Base-by-base conservation (phyloP, 2,329 filamentous ascomycete species). In the Ceratocystis cacaofunesta region DNA sequence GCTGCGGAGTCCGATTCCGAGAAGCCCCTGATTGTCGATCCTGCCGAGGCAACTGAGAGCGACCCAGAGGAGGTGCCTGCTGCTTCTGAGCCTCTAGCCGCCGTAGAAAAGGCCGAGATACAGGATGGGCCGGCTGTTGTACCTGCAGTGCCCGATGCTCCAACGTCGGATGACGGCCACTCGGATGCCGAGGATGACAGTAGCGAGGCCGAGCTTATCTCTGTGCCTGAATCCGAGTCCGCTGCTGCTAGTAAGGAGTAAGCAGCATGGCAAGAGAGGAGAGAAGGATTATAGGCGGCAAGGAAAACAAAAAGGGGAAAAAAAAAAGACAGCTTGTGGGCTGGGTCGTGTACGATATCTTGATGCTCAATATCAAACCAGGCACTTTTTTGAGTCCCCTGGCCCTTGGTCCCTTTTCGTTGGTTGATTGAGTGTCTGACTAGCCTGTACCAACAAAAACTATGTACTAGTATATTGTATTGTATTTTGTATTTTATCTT, bases 321-420 rank as follows among this genome's bases (percentile, higher is more conserved):
- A 6, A 19, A 22, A 36, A 62, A 30, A 19, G 15, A n/a, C 32
- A 44, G 58, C 58, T 41, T 41, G 36, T 41, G 36, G 36, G 41
- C 19, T 17, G 25, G 41, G n/a, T 48, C 28, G 50, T 64, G 62
- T 64, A 64, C 62, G 62, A 64, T 64, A 64, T 58, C 19, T 41
- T 44, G 62, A 43, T 58, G 46, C 52, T 63, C 46, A 64, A 64
- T 64, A 57, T 64, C 62, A 64, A 64, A 12, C 17, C 46, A n/a
- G 48, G 48, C 48, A 28, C 48, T 17, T 28, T 52, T 15, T 28
- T 22, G 19, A 52, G 48, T 25, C 4, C 12, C 22, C 48, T 52
- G 19, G 19, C 25, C 8, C 25, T 52, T 48, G 17, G n/a, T 19
- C 46, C 19, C 17, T 48, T 25, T 52, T 52, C 15, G 19, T 25